phyloP scores from a whole-genome alignment of 345 rosid genomes.

The Salix exigua region DNA sequence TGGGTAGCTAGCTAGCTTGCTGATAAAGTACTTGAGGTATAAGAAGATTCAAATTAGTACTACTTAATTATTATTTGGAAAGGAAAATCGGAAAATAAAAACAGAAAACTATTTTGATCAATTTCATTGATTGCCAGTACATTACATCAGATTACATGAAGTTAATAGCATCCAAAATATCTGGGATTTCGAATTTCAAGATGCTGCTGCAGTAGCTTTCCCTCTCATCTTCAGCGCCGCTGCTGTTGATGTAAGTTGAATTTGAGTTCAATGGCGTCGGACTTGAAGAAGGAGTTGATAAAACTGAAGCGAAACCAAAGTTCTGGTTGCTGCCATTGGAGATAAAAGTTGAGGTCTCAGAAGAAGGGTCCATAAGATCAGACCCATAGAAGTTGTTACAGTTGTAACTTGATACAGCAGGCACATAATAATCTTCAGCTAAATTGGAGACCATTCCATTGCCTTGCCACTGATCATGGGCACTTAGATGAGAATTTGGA shows the following conservation, averaged over 20 bases:
- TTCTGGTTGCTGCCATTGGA: slow-evolving; percentile 31
- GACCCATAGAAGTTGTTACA: not conserved
- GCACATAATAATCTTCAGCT: slow-evolving; percentile 27
- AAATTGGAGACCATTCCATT: slow-evolving; percentile 22
- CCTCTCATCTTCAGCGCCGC: slow-evolving; percentile 65
- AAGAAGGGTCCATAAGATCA: slow-evolving; percentile 37
- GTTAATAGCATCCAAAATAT: slow-evolving; percentile 50
- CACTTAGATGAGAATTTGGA: not conserved
- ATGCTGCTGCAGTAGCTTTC: slow-evolving; percentile 69
- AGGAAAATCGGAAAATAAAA: not conserved
- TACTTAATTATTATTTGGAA: not conserved
- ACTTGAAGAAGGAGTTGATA: slow-evolving; percentile 64
- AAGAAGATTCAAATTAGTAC: not conserved
- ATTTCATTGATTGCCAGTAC: not conserved
- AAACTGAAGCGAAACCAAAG: slow-evolving; percentile 47
- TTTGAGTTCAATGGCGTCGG: slow-evolving; percentile 59
- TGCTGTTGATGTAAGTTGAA: slow-evolving; percentile 45
- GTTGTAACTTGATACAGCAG: not conserved
- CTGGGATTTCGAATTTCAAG: slow-evolving; percentile 57
- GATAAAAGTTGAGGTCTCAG: slow-evolving; percentile 24
- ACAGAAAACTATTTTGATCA: not conserved
- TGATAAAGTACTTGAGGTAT: slow-evolving; percentile 10
- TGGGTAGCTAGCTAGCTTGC: slow-evolving; percentile 2
- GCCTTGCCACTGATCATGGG: slow-evolving; percentile 4
- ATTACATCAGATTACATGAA: slow-evolving; percentile 37